These are phyloP conservation scores for Melampsora larici-populina DNA, from an alignment of 1,284 basidiomycete species.

Conservation along the genomic window DNA sequence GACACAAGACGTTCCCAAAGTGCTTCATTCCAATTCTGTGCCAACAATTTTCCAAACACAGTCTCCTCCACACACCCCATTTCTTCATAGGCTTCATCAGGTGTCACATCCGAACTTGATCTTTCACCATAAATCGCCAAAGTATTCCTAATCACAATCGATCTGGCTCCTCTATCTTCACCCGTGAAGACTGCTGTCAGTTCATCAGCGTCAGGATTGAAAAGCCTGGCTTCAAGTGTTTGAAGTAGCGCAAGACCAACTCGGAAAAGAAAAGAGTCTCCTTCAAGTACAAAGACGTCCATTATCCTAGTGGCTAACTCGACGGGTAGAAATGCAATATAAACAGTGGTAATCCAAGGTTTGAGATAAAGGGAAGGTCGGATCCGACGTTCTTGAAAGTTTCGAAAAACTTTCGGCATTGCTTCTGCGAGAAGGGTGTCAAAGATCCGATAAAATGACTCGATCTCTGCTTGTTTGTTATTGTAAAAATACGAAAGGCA, in stretches of 20 bases:
- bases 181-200: slow-evolving; percentile 62
- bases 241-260: slow-evolving; percentile 76
- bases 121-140: slow-evolving; percentile 62
- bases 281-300: slow-evolving; percentile 71
- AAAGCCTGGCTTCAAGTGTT: slow-evolving; percentile 77
- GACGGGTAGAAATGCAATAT: slow-evolving; percentile 47
- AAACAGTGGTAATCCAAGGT: slow-evolving; percentile 73
- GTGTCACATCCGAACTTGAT: slow-evolving; percentile 77
- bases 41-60: not conserved
- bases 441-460: slow-evolving; percentile 69
- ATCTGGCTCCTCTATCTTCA: slow-evolving; percentile 48
- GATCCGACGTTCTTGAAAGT: slow-evolving; percentile 86
- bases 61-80: slow-evolving; percentile 57
- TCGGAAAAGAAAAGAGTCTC: slow-evolving; percentile 80
- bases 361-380: slow-evolving; percentile 72
- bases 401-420: slow-evolving; percentile 94
- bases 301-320: slow-evolving; percentile 50
- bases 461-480: slow-evolving; percentile 72
- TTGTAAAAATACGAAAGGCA: slow-evolving; percentile 82
- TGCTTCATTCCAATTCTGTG: slow-evolving; percentile 70
- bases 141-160: slow-evolving; percentile 48
- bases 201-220: slow-evolving; percentile 75
- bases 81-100: slow-evolving; percentile 74
- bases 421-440: slow-evolving; percentile 85
- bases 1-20: slow-evolving; percentile 79